Conservation (phyloP, 176 grass and related monocot genomes). For the Microstegium vimineum region DNA sequence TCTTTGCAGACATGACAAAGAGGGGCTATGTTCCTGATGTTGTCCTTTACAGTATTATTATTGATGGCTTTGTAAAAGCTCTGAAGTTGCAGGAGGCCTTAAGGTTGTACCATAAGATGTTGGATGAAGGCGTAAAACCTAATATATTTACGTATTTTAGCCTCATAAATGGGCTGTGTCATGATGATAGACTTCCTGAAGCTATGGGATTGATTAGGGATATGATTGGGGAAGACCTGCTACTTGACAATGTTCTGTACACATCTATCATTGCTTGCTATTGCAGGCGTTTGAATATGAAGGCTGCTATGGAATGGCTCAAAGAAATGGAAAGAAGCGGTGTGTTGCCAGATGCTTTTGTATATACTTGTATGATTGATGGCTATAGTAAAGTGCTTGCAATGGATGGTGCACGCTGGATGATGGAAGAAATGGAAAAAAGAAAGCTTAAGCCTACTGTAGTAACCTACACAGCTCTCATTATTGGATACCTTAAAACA, state of each 20-base stretch:
- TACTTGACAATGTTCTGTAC: conserved; percentile 44
- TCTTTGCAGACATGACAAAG: conserved; percentile 75
- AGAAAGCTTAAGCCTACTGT: conserved; percentile 44
- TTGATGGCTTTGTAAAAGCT: conserved; percentile 64
- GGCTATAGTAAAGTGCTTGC: conserved; percentile 52
- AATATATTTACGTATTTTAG: conserved; percentile 58
- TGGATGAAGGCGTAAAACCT: conserved; percentile 36
- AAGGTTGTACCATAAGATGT: conserved; percentile 42
- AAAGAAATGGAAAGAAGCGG: conserved; percentile 43
- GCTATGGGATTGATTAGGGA: conserved; percentile 38
- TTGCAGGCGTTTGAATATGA: conserved; percentile 57
- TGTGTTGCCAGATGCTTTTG: conserved; percentile 51
- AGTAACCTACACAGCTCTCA: conserved; percentile 61
- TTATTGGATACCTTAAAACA: conserved; percentile 46
- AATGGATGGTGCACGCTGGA: conserved; percentile 46
- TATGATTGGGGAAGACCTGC: conserved; percentile 28
- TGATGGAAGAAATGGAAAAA: conserved; percentile 61
- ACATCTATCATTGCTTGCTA: conserved; percentile 62
- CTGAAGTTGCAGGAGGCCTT: conserved; percentile 50
- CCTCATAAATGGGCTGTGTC: conserved; percentile 54
- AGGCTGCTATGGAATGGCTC: conserved; percentile 42
- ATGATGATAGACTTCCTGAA: conserved; percentile 45
- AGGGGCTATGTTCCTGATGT: conserved; percentile 56
- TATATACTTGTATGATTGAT: conserved; percentile 64
- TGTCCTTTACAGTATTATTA: conserved; percentile 58